These are phyloP conservation scores for Pythium rhizo-oryzae DNA, from an alignment of 352 stramenopile species.

Conservation along the genomic window DNA sequence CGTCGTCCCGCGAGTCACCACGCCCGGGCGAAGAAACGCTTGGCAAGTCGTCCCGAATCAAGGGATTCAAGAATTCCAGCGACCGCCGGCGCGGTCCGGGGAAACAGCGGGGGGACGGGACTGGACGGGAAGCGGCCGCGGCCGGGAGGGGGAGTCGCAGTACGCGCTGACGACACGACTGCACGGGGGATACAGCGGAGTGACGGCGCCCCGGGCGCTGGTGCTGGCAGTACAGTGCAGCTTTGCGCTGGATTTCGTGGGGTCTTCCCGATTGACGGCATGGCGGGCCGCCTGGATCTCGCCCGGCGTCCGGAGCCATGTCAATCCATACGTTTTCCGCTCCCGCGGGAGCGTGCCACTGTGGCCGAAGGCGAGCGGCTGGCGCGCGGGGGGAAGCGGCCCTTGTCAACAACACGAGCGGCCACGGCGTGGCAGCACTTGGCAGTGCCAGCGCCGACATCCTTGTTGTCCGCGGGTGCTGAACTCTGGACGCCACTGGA, in stretches of 20 bases:
- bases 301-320: slow-evolving; percentile 15
- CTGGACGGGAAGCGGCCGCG: neutral
- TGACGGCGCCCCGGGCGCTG: too few species aligned
- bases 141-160: too few species aligned
- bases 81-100: too few species aligned
- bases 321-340: slow-evolving; percentile 17
- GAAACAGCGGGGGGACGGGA: too few species aligned
- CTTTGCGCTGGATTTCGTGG: neutral
- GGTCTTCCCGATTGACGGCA: neutral
- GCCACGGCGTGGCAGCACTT: too few species aligned
- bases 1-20: too few species aligned
- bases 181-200: neutral
- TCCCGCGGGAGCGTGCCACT: slow-evolving; percentile 15
- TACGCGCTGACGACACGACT: slow-evolving; percentile 13
- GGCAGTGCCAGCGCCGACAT: slow-evolving; percentile 23
- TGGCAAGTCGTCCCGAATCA: too few species aligned
- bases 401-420: slow-evolving; percentile 28
- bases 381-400: too few species aligned
- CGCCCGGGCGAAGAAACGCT: too few species aligned
- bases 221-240: neutral
- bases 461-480: slow-evolving; percentile 22
- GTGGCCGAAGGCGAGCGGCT: neutral
- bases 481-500: slow-evolving; percentile 11
- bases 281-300: neutral
- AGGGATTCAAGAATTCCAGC: too few species aligned